phyloP scores from a whole-genome alignment of 306 rosid species.

The Pyrus pyrifolia region DNA sequence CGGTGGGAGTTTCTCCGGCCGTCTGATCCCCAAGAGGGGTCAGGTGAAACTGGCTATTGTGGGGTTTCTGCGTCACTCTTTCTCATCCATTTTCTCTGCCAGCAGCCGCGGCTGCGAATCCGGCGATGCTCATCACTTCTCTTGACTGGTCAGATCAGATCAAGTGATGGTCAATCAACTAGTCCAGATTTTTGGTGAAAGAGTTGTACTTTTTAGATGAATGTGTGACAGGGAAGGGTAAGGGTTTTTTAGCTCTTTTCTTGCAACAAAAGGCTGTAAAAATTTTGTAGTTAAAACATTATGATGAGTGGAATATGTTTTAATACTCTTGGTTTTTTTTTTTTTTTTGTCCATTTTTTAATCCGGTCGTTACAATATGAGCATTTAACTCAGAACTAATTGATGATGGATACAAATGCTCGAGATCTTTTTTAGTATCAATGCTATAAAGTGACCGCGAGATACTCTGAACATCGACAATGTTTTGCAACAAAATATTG shows the following conservation, averaged over 20 bases:
- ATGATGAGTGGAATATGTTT: not conserved
- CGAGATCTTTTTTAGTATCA: too few relatives aligned
- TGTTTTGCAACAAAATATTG: not conserved
- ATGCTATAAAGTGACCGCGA: too few relatives aligned
- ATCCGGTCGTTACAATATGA: not conserved
- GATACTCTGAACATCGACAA: too few relatives aligned
- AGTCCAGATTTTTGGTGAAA: not conserved
- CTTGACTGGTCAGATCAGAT: not conserved
- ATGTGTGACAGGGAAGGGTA: not conserved
- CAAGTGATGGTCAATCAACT: not conserved
- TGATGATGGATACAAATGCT: not conserved
- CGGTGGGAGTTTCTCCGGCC: constrained; percentile 33
- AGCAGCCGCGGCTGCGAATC: not conserved
- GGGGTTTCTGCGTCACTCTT: constrained; percentile 51
- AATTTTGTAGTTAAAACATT: not conserved
- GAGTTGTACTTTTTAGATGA: not conserved
- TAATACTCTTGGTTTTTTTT: not conserved
- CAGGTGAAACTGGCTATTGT: constrained; percentile 60
- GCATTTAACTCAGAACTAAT: not conserved
- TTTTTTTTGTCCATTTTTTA: not conserved
- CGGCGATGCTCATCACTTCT: not conserved
- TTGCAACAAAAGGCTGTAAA: constrained; percentile 5
- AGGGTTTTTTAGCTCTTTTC: not conserved
- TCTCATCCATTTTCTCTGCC: constrained; percentile 57
- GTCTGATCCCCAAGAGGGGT: constrained; percentile 70